These are phyloP conservation scores for Paraphoma sp. DNA, from an alignment of 2,329 filamentous ascomycete genomes.

Conservation along the genomic window DNA sequence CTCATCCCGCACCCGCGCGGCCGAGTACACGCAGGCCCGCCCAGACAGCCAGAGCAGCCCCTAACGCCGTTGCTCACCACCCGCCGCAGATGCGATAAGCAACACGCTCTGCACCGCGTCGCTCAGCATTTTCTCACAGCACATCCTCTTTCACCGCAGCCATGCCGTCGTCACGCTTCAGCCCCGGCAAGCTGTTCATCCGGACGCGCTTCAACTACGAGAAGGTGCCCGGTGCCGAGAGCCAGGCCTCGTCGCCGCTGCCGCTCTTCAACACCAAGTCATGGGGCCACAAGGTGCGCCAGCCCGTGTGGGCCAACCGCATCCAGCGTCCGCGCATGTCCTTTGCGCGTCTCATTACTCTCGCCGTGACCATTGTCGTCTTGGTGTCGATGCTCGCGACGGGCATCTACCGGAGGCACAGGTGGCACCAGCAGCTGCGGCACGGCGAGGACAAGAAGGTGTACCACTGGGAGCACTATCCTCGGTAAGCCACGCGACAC, in stretches of 20 bases:
- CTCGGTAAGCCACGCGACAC: slow-evolving; percentile 40
- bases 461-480: slow-evolving; percentile 56
- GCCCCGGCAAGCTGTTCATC: slow-evolving; percentile 54
- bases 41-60: slow-evolving; percentile 4
- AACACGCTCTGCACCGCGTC: slow-evolving; percentile 23
- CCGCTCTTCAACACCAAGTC: slow-evolving; percentile 48
- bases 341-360: slow-evolving; percentile 49
- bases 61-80: slow-evolving; percentile 2
- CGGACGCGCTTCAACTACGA: slow-evolving; percentile 55
- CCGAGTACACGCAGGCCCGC: slow-evolving; percentile 12
- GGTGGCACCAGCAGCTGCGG: slow-evolving; percentile 41
- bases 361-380: slow-evolving; percentile 50
- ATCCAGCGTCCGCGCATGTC: slow-evolving; percentile 52
- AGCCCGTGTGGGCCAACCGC: slow-evolving; percentile 47
- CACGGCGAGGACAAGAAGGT: slow-evolving; percentile 42
- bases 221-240: slow-evolving; percentile 52
- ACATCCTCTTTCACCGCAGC: slow-evolving; percentile 9
- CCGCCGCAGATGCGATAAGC: slow-evolving; percentile 43
- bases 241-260: slow-evolving; percentile 48
- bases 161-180: slow-evolving; percentile 48
- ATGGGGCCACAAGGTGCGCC: slow-evolving; percentile 40
- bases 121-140: slow-evolving; percentile 2
- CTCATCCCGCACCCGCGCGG: slow-evolving; percentile 16
- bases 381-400: slow-evolving; percentile 51
- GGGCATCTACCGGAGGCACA: slow-evolving; percentile 49